Evolutionary conservation across 2,329 filamentous ascomycete species (phyloP), one percentile per base, ranked within the genome.

Genomic region (Alternaria ethzedia): DNA sequence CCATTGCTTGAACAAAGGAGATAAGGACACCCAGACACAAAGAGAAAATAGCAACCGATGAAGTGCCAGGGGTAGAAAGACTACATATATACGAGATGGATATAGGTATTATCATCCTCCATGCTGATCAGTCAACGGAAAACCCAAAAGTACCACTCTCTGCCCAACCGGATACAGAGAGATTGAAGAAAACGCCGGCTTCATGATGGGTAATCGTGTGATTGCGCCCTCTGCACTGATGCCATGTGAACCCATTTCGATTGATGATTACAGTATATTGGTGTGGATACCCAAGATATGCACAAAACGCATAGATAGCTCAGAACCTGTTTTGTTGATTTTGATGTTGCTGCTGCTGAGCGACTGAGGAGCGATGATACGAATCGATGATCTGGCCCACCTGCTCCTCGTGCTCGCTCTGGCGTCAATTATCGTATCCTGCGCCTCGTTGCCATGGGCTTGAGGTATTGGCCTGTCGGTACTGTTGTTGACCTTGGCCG

Each of bases 371-470:
- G 68, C 75, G 73, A 68, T 74, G 69, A 67, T 77, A 77, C 65
- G 74, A 75, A 67, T 72, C 76, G 63, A 78, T 79, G 59, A 78
- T 80, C 68, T 74, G 72, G 56, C 70, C 70, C 67, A 74, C 72
- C 59, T 74, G 72, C 69, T 73, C 70, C 73, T 78, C 75, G 65
- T 80, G 78, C 72, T 76, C 71, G 61, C 72, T 77, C 70, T 79
- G 72, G 73, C 75, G 75, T 81, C 80, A 86, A 76, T 86, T 85
- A 63, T 90, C 88, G 71, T 90, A 90, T 47, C 88, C 88, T 30
- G 88, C 88, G 46, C 88, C 88, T 75, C 88, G 80, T 79, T 90
- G 88, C 88, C 88, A 90, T 57, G 88, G 87, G 79, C 86, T 89
- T 41, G 85, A 77, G 73, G 83, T 88, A 73, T 87, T 86, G 68